Conservation (phyloP, 805 yeast genomes). For the Monosporozyma yasuniensis region DNA sequence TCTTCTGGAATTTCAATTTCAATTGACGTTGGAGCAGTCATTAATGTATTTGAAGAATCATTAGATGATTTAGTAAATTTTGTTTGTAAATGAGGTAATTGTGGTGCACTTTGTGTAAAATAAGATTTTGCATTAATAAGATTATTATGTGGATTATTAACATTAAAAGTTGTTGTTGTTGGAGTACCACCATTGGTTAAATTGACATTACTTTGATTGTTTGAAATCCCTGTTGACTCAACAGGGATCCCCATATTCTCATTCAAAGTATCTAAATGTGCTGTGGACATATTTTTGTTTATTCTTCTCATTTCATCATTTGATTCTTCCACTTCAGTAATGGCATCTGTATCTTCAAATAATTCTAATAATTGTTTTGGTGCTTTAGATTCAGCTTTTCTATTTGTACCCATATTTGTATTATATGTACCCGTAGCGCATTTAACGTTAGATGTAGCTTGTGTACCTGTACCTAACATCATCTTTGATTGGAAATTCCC, state of each 20-base stretch:
- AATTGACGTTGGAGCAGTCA: constrained; percentile 46
- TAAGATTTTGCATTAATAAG: constrained; percentile 9
- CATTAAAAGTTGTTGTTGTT: neutral
- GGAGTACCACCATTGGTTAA: neutral
- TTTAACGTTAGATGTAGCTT: constrained; percentile 13
- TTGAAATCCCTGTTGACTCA: no score
- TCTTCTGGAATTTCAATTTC: constrained; percentile 58
- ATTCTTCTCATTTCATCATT: constrained; percentile 16
- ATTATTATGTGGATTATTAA: constrained; percentile 11
- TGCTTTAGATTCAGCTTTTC: constrained; percentile 32
- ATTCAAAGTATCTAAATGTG: constrained; percentile 10
- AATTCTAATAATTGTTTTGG: constrained; percentile 66
- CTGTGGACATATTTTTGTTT: constrained; percentile 9
- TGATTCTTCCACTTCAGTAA: constrained; percentile 14
- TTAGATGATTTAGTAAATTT: constrained; percentile 16
- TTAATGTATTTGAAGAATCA: constrained; percentile 24
- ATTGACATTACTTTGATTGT: neutral
- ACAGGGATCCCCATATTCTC: constrained; percentile 6
- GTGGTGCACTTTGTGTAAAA: constrained; percentile 25
- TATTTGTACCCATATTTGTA: constrained; percentile 25
- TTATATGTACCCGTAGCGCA: constrained; percentile 14
- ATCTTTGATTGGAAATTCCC: constrained; percentile 14
- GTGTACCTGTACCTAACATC: constrained; percentile 25
- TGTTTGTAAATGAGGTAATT: constrained; percentile 24
- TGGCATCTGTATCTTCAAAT: constrained; percentile 46